Base-by-base conservation (phyloP, 108 stramenopile genomes). In the Bacterosira constricta region DNA sequence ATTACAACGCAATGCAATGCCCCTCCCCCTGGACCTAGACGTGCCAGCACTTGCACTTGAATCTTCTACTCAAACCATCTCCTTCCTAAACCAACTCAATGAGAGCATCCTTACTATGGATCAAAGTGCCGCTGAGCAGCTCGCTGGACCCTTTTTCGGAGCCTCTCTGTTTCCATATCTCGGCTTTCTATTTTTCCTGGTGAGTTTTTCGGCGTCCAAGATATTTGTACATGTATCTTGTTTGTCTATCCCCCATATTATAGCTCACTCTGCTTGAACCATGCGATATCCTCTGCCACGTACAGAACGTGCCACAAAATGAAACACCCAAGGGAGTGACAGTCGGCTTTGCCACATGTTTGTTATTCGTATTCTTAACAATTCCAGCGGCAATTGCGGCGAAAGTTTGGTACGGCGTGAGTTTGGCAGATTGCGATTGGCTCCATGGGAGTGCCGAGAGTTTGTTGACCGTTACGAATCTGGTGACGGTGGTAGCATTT, bases 341-440 rank as follows among this genome's bases (percentile, higher is more conserved):
- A 0, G 91, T 95, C 21, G 95, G 95, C 7, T 96, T 96, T 75
- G 91, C 91, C 1, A 91, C 91, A 25, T 91, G 91, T 47, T 79
- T 97, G 8, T 73, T 95, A 3, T 97, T 97, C 61, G 96, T 97
- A 7, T 92, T 93, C 42, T 71, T 92, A 37, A 95, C 96, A 20
- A 97, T 97, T 52, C 96, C 96, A 0, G 94, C 95, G 6, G 96
- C 92, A 10, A 95, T 97, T 77, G 86, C 77, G 4, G 83, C 94
- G 17, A 90, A 96, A 58, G 45, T 90, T 31, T 59, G 82, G 66
- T 97, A 94, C 67, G 88, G 89, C 13, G 97, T 91, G 1, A 93
- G 88, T 25, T 75, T 97, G 42, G 95, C 97, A 4, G 94, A 97
- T 67, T 84, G 86, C 9, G 97, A 97, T 77, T 97, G 94, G 92